These are phyloP conservation scores for Vicia sativa DNA, from an alignment of 306 rosid species.

Conservation along the genomic window DNA sequence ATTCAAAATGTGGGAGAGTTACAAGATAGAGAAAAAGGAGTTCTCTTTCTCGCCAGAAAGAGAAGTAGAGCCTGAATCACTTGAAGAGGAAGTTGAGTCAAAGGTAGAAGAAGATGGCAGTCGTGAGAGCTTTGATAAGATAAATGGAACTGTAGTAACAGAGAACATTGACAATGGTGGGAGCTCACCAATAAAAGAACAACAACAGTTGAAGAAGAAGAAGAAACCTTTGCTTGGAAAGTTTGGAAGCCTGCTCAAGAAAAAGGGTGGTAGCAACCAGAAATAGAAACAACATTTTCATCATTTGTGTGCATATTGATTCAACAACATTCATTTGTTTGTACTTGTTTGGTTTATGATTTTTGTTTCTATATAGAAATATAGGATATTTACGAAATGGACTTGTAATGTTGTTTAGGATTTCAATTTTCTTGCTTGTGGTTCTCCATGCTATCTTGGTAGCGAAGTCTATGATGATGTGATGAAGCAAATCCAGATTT, in stretches of 20 bases:
- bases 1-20: slow-evolving; percentile 93
- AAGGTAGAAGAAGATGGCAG: slow-evolving; percentile 53
- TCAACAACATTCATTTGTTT: slow-evolving; percentile 49
- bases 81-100: slow-evolving; percentile 71
- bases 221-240: slow-evolving; percentile 88
- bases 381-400: slow-evolving; percentile 46
- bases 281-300: slow-evolving; percentile 53
- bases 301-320: slow-evolving; percentile 46
- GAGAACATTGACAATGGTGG: slow-evolving; percentile 58
- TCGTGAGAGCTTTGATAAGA: slow-evolving; percentile 65
- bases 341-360: slow-evolving; percentile 59
- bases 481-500: slow-evolving; percentile 17
- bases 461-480: slow-evolving; percentile 38
- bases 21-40: slow-evolving; percentile 95
- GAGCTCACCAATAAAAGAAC: slow-evolving; percentile 32
- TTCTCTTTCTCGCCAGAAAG: slow-evolving; percentile 82
- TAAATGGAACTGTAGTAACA: slow-evolving; percentile 56
- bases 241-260: slow-evolving; percentile 93
- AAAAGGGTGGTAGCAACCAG: slow-evolving; percentile 69
- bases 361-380: slow-evolving; percentile 50
- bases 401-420: slow-evolving; percentile 59
- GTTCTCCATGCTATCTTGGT: slow-evolving; percentile 35
- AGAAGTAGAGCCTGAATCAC: slow-evolving; percentile 73
- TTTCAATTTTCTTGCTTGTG: slow-evolving; percentile 38
- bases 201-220: slow-evolving; percentile 79